These are phyloP conservation scores for Russula sp. DNA, from an alignment of 768 basidiomycete genomes.

Conservation along the genomic window DNA sequence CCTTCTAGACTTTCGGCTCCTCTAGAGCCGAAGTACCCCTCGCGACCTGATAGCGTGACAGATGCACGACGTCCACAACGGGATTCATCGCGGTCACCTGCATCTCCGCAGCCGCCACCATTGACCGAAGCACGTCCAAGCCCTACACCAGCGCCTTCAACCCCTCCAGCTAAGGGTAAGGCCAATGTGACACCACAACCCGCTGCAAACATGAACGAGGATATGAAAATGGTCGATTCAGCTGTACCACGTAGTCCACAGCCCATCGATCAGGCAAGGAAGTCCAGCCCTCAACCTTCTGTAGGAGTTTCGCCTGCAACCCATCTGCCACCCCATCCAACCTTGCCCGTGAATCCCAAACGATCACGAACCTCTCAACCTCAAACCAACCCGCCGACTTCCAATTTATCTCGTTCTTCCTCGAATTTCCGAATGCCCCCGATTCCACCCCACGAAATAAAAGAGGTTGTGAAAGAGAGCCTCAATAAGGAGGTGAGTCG, in stretches of 20 bases:
- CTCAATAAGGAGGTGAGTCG: slow-evolving; percentile 11
- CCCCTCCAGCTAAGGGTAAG: slow-evolving; percentile 14
- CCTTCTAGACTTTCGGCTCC: neutral
- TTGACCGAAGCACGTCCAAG: neutral
- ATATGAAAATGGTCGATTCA: slow-evolving; percentile 14
- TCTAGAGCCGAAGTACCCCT: slow-evolving; percentile 2
- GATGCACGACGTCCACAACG: slow-evolving; percentile 5
- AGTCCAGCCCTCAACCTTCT: slow-evolving; percentile 10
- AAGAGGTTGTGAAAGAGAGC: slow-evolving; percentile 16
- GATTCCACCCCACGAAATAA: slow-evolving; percentile 7
- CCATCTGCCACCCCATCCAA: neutral
- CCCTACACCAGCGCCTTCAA: neutral
- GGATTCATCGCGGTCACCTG: slow-evolving; percentile 2
- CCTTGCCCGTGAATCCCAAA: slow-evolving; percentile 1
- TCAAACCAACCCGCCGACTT: neutral
- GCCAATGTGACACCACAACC: slow-evolving; percentile 8
- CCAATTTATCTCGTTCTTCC: slow-evolving; percentile 5
- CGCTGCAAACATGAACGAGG: slow-evolving; percentile 1
- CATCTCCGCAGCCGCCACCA: slow-evolving; percentile 3
- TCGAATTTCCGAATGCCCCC: slow-evolving; percentile 11
- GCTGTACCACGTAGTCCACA: slow-evolving; percentile 4
- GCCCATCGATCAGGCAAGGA: slow-evolving; percentile 7
- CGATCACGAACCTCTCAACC: slow-evolving; percentile 6
- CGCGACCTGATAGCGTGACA: neutral
- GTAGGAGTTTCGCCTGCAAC: neutral